Conservation (phyloP, 164 flowering plant species). For the Vitis riparia region DNA sequence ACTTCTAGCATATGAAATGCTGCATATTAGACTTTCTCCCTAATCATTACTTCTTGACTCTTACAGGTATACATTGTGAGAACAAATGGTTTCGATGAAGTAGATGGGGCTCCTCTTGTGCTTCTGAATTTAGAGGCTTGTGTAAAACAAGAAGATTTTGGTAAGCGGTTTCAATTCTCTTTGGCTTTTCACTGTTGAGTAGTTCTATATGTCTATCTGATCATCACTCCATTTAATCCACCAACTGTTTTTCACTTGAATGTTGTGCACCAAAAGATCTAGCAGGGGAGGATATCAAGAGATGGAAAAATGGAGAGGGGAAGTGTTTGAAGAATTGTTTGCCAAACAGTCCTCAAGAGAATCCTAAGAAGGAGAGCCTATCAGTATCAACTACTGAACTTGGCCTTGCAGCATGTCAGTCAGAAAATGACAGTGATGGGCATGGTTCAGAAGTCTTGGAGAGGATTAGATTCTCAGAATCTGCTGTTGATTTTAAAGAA, state of each 20-base stretch:
- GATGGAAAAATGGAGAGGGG: background rate
- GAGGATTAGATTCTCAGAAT: constrained; percentile 22
- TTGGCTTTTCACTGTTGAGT: background rate
- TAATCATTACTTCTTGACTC: background rate
- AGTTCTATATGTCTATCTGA: too few relatives aligned
- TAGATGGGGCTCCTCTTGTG: constrained; percentile 34
- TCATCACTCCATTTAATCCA: too few relatives aligned
- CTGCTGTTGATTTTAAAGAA: constrained; percentile 21
- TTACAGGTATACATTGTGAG: constrained; percentile 48
- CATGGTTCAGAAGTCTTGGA: constrained; percentile 13
- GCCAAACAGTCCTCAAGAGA: background rate
- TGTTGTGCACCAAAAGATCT: background rate
- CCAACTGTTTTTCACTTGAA: background rate
- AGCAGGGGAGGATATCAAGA: background rate
- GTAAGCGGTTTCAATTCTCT: constrained; percentile 18
- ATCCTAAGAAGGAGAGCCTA: background rate
- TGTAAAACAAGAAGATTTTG: constrained; percentile 12
- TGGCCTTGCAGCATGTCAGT: constrained; percentile 1
- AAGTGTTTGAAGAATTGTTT: constrained; percentile 7
- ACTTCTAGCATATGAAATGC: too few relatives aligned
- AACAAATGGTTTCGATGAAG: constrained; percentile 27
- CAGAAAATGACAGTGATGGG: constrained; percentile 17
- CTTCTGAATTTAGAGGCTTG: constrained; percentile 23
- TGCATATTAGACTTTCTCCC: too few relatives aligned
- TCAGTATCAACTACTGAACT: background rate